A percentile compares a stretch with the other conserved stretches of the same genome.
phyloP scores from a whole-genome alignment of 805 yeast genomes.

The Barnettozyma sucrosica region DNA sequence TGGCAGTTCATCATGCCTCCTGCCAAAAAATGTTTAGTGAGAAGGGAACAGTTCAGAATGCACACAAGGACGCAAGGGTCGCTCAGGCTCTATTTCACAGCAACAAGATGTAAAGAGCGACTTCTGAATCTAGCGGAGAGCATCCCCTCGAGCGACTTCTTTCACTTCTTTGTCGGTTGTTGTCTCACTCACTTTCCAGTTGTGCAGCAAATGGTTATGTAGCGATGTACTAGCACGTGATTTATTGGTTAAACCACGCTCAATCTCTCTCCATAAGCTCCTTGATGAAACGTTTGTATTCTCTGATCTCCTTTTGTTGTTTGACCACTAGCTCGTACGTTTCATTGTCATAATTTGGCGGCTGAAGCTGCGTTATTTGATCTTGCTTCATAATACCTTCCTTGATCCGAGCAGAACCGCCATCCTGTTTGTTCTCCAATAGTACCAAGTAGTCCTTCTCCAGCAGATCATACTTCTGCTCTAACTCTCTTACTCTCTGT shows the following conservation, averaged over 20 bases:
- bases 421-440: background rate
- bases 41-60: no score
- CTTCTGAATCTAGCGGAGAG: background rate
- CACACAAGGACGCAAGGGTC: no score
- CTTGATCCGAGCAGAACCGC: background rate
- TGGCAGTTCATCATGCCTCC: background rate
- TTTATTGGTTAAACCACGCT: background rate
- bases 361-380: background rate
- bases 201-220: background rate
- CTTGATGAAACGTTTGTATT: constrained; percentile 22
- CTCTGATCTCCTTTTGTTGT: constrained; percentile 19
- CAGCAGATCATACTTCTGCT: constrained; percentile 2
- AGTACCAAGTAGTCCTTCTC: background rate
- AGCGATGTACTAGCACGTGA: background rate
- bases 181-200: no score
- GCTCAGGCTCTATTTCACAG: background rate
- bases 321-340: constrained; percentile 4
- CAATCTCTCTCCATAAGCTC: constrained; percentile 21
- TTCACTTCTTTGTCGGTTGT: background rate
- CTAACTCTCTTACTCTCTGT: constrained; percentile 1
- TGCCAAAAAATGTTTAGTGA: no score
- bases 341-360: background rate
- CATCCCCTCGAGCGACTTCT: background rate
- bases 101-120: background rate
- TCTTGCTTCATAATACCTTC: background rate